Evolutionary conservation across 768 basidiomycete genomes (phyloP).

Genomic region (Leucocoprinus birnbaumii): DNA sequence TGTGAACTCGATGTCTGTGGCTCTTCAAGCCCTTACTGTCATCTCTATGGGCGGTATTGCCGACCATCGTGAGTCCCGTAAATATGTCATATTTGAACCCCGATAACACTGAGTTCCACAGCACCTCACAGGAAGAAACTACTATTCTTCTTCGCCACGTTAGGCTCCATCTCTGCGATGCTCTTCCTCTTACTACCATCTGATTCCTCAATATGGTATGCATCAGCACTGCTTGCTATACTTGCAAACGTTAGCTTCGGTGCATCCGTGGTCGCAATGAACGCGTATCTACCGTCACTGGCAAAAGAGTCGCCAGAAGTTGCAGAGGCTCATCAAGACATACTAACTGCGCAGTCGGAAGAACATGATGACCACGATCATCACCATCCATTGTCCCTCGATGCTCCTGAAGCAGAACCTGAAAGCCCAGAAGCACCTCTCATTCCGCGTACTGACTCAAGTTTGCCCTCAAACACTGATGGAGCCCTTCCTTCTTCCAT

Average conservation of each 20-base stretch:
- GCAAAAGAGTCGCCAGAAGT: conserved; percentile 68
- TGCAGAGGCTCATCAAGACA: conserved; percentile 31
- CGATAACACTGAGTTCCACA: conserved; percentile 16
- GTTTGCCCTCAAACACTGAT: conserved; percentile 4
- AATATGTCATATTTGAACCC: background rate
- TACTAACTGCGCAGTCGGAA: conserved; percentile 16
- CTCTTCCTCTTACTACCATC: conserved; percentile 76
- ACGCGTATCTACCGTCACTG: conserved; percentile 79
- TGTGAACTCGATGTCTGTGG: conserved; percentile 84
- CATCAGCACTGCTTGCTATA: conserved; percentile 68
- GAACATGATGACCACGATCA: background rate
- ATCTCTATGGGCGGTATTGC: conserved; percentile 93
- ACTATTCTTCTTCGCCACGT: conserved; percentile 68
- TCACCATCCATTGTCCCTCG: background rate
- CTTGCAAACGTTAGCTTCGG: conserved; percentile 86
- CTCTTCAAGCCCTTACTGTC: conserved; percentile 88
- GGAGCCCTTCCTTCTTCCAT: background rate
- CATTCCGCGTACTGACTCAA: conserved; percentile 19
- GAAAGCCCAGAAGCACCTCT: conserved; percentile 38
- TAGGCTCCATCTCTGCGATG: conserved; percentile 68
- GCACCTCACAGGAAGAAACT: conserved; percentile 75
- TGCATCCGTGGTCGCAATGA: conserved; percentile 84
- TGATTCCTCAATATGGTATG: conserved; percentile 63
- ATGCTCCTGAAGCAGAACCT: background rate
- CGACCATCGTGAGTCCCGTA: conserved; percentile 67